phyloP scores from a whole-genome alignment of 371 early-diverging fungal genomes.

The Mucor velutinosus region DNA sequence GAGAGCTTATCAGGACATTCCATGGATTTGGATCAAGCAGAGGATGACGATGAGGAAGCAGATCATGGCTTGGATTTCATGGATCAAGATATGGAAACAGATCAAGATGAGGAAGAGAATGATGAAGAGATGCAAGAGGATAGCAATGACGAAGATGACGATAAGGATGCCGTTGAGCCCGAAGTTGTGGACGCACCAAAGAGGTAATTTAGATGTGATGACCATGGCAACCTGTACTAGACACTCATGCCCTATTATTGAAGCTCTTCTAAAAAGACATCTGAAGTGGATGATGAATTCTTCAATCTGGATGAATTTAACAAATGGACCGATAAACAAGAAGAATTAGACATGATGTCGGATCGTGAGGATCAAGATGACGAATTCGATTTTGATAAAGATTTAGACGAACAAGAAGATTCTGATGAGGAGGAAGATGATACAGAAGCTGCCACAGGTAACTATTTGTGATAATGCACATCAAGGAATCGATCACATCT shows the following conservation, averaged over 20 bases:
- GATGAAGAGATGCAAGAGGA: constrained; percentile 30
- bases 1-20: constrained; percentile 23
- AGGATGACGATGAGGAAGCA: constrained; percentile 27
- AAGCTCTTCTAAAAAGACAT: constrained; percentile 24
- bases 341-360: constrained; percentile 30
- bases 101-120: constrained; percentile 25
- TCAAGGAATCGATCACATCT: background rate
- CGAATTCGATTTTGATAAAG: constrained; percentile 55
- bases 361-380: constrained; percentile 60
- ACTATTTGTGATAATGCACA: background rate
- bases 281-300: constrained; percentile 71
- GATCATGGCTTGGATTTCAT: constrained; percentile 8
- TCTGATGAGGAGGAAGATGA: constrained; percentile 49
- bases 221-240: too few species aligned
- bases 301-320: constrained; percentile 67
- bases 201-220: background rate
- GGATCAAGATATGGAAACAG: constrained; percentile 27
- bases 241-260: background rate
- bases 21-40: constrained; percentile 41
- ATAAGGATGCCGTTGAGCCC: constrained; percentile 12
- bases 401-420: constrained; percentile 55
- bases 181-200: constrained; percentile 17
- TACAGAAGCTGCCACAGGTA: constrained; percentile 41
- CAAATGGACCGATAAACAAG: constrained; percentile 57
- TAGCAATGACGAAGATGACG: constrained; percentile 18